These are phyloP conservation scores for Ophiocordyceps polyrhachis-furcata DNA, from an alignment of 2,329 filamentous ascomycete species.

Conservation along the genomic window DNA sequence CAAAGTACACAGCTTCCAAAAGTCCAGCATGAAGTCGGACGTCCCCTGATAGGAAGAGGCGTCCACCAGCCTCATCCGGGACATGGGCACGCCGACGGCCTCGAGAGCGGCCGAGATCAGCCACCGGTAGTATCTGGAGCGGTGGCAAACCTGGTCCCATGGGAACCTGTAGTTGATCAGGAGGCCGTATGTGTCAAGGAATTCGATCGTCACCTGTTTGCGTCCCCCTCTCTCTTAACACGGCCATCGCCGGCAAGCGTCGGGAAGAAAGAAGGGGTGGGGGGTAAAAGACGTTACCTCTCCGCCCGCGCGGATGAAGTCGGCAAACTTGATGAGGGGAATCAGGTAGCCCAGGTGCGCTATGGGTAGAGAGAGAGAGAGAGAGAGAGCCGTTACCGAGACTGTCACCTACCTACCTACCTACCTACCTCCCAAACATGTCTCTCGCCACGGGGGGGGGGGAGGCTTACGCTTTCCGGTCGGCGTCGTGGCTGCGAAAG, in stretches of 20 bases:
- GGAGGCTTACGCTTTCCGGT: neutral
- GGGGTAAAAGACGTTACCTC: neutral
- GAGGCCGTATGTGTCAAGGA: neutral
- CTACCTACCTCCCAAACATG: too few relatives aligned
- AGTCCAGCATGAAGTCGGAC: neutral
- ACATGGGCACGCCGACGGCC: neutral
- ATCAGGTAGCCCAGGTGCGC: constrained; percentile 1
- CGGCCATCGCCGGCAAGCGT: neutral
- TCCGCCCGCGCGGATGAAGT: constrained; percentile 1
- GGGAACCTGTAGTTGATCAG: constrained; percentile 1
- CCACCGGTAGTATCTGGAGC: neutral
- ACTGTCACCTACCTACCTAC: neutral
- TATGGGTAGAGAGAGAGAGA: too few relatives aligned
- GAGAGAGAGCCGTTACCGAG: neutral
- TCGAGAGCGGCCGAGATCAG: neutral
- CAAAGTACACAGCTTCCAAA: constrained; percentile 1
- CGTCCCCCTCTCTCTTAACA: neutral
- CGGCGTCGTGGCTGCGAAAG: neutral
- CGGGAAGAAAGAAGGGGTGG: neutral
- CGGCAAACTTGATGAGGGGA: constrained; percentile 1
- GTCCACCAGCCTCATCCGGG: neutral
- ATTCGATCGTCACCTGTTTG: neutral
- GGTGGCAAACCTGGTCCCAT: constrained; percentile 1
- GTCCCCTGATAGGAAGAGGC: neutral
- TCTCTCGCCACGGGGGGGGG: neutral